Base-by-base conservation (phyloP, 139 green algal species). In the Astrephomene gubernaculifera region DNA sequence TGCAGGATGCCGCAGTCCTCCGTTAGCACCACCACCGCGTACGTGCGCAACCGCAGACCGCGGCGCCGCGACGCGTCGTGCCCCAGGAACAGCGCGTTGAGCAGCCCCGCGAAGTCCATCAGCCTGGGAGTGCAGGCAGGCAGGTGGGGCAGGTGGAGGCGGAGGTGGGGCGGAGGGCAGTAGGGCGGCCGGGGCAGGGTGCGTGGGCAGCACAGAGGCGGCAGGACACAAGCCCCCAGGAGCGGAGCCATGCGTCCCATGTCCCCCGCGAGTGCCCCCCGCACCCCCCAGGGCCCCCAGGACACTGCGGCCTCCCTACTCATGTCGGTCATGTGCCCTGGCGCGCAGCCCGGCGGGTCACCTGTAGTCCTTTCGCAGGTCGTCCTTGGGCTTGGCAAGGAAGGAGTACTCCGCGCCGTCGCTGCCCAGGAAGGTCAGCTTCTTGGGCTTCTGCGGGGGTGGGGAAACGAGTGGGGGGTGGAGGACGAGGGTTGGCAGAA, bases 371-470 rank as follows among this genome's bases (percentile, higher is more conserved):
- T 99, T 99, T 67, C 97, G 93, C 80, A 99, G 94, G 91, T 99
- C 97, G 83, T 99, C 97, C 87, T 99, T 98, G 29, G 97, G 97
- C 91, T 99, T 99, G 81, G 95, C 97, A 61, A 99, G 90, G 91
- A 99, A 99, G 52, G 88, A 84, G 89, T 99, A 98, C 22, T 92
- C 70, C 17, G 60, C 22, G 24, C 96, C 96, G 87, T 99, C 96
- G 39, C 84, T 94, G 78, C 84, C 90, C 12, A 87, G 36, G n/a
- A 94, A 85, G 4, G 79, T 93, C 29, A 98, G 89, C 91, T 98
- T 98, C 86, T 99, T 99, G 57, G 97, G 97, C 63, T 91, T 90
- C 92, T 98, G 94, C 71, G 98, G 87, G 54, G 54, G n/a, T 3
- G 29, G 61, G 61, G n/a, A 69, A n/a, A n/a, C 29, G 61, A 39